Percentiles rank a stretch among this genome's conserved stretches.
Conservation (phyloP, 805 yeast species). For the Candida nemodendra region DNA sequence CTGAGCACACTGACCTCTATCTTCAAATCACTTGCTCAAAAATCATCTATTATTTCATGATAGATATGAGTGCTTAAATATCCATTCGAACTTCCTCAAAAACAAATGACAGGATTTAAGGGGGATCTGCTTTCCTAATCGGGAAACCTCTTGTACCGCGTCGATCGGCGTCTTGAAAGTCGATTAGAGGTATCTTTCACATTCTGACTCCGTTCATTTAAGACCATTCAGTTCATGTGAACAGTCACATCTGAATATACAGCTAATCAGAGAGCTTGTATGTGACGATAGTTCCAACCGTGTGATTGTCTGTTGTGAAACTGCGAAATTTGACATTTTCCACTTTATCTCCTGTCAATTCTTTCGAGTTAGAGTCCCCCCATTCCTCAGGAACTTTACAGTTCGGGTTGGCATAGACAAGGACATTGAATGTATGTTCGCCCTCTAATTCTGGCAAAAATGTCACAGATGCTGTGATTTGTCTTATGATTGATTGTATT, state of each 20-base stretch:
- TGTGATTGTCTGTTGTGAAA: conserved; percentile 66
- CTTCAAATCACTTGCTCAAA: no score
- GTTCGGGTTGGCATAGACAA: conserved; percentile 74
- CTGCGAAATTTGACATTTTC: conserved; percentile 71
- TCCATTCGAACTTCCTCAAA: no score
- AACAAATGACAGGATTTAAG: neutral
- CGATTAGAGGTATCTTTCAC: no score
- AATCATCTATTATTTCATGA: no score
- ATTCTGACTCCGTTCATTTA: no score
- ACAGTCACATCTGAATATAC: no score
- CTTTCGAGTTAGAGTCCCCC: conserved; percentile 68
- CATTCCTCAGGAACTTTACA: conserved; percentile 76
- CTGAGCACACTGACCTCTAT: no score
- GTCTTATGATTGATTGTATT: conserved; percentile 83
- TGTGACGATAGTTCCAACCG: conserved; percentile 70
- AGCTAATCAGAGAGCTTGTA: conserved; percentile 38
- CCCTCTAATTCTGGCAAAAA: conserved; percentile 71
- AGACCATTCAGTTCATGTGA: no score
- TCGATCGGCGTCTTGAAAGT: no score
- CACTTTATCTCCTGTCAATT: conserved; percentile 46
- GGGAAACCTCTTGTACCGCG: no score
- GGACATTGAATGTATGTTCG: conserved; percentile 75
- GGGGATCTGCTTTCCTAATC: conserved; percentile 13
- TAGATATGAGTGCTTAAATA: no score
- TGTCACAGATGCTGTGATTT: conserved; percentile 83